These are phyloP conservation scores for Diplodia corticola DNA, from an alignment of 2,329 filamentous ascomycete genomes.

Conservation along the genomic window DNA sequence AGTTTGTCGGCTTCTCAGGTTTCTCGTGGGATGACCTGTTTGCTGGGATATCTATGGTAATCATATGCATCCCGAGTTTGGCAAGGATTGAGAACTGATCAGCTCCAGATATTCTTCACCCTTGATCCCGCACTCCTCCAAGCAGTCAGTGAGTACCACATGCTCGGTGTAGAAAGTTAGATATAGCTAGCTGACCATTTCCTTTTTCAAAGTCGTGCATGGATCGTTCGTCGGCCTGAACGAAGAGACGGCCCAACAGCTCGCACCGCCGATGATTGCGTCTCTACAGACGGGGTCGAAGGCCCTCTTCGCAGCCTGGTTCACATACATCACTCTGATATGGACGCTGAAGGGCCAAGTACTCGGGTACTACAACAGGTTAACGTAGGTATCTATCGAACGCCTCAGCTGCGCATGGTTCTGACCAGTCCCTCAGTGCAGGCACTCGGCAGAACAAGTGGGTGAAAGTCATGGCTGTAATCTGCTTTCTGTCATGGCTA, in stretches of 20 bases:
- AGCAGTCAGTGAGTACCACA: not conserved
- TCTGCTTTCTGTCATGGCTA: conserved; percentile 36
- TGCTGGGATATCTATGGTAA: conserved; percentile 33
- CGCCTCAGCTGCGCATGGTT: no score
- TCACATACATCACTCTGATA: conserved; percentile 45
- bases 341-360: conserved; percentile 48
- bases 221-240: conserved; percentile 7
- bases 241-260: conserved; percentile 30
- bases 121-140: not conserved
- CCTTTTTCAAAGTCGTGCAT: not conserved
- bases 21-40: conserved; percentile 48
- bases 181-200: not conserved
- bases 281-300: conserved; percentile 38
- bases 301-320: conserved; percentile 42
- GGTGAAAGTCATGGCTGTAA: conserved; percentile 30
- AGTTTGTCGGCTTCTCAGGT: conserved; percentile 37
- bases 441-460: conserved; percentile 1
- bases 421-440: not conserved
- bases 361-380: conserved; percentile 46
- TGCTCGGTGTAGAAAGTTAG: not conserved
- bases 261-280: conserved; percentile 35
- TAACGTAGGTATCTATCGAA: conserved; percentile 39
- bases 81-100: not conserved
- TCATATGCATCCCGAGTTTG: no score
- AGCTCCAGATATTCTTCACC: not conserved